Evolutionary conservation across 2,329 filamentous ascomycete species (phyloP).

Genomic region (Talaromyces verruculosus): DNA sequence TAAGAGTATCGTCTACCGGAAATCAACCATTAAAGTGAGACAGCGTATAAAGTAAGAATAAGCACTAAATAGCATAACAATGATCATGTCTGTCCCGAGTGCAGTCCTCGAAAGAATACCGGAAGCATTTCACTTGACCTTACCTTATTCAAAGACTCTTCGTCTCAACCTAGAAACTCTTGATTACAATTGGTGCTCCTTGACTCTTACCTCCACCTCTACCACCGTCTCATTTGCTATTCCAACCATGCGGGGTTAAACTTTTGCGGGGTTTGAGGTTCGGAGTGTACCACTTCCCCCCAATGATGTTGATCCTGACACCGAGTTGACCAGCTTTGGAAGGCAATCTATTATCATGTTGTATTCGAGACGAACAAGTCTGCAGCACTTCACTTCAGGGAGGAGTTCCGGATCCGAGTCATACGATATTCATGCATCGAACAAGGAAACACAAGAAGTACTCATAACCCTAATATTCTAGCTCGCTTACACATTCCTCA

Average conservation of each 20-base stretch:
- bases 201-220: neutral
- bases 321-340: neutral
- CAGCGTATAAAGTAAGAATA: neutral
- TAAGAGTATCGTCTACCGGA: neutral
- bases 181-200: neutral
- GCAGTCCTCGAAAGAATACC: neutral
- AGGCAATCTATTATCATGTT: neutral
- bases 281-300: constrained; percentile 3
- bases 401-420: neutral
- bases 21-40: neutral
- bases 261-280: neutral
- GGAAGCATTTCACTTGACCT: neutral
- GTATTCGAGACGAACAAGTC: neutral
- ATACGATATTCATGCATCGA: neutral
- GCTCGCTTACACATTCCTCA: neutral
- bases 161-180: neutral
- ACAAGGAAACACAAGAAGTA: neutral
- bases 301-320: neutral
- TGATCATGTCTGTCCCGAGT: neutral
- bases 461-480: neutral
- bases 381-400: neutral
- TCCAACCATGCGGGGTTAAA: constrained; percentile 1
- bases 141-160: neutral
- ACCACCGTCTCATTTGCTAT: neutral
- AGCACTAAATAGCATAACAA: neutral